Conservation (phyloP, 75 land plant species). For the Cupressus sempervirens region DNA sequence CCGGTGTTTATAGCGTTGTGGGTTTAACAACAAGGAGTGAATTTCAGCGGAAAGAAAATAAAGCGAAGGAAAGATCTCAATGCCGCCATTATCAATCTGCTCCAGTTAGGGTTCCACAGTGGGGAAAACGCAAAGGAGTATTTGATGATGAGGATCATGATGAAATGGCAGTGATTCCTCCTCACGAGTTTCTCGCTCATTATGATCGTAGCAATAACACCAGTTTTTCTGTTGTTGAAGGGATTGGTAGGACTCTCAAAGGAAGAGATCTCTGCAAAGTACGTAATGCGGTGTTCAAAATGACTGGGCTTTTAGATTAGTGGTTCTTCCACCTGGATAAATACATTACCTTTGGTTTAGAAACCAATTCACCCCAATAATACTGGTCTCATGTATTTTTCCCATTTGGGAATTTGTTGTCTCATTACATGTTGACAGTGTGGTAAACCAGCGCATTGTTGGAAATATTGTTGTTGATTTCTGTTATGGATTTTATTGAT, state of each 20-base stretch:
- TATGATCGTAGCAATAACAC: constrained; percentile 32
- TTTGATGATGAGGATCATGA: constrained; percentile 38
- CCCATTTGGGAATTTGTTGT: too few species aligned
- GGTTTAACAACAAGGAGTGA: not conserved
- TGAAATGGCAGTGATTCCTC: constrained; percentile 33
- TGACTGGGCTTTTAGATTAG: constrained; percentile 52
- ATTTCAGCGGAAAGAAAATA: not conserved
- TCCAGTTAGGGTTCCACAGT: constrained; percentile 78
- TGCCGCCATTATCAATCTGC: constrained; percentile 35
- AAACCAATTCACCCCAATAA: too few species aligned
- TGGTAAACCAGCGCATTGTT: too few species aligned
- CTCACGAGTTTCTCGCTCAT: constrained; percentile 59
- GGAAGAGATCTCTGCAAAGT: constrained; percentile 63
- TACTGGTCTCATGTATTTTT: too few species aligned
- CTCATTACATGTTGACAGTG: too few species aligned
- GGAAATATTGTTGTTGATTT: too few species aligned
- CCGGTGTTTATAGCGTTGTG: not conserved
- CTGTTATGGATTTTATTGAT: too few species aligned
- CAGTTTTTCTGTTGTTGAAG: constrained; percentile 60
- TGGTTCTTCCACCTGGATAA: too few species aligned
- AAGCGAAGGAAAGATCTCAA: not conserved
- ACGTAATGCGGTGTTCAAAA: constrained; percentile 48
- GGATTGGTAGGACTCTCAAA: constrained; percentile 62
- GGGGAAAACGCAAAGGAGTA: constrained; percentile 58
- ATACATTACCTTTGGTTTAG: too few species aligned